These are phyloP conservation scores for Hypholoma sublateritium DNA, from an alignment of 768 basidiomycete species.

Conservation along the genomic window DNA sequence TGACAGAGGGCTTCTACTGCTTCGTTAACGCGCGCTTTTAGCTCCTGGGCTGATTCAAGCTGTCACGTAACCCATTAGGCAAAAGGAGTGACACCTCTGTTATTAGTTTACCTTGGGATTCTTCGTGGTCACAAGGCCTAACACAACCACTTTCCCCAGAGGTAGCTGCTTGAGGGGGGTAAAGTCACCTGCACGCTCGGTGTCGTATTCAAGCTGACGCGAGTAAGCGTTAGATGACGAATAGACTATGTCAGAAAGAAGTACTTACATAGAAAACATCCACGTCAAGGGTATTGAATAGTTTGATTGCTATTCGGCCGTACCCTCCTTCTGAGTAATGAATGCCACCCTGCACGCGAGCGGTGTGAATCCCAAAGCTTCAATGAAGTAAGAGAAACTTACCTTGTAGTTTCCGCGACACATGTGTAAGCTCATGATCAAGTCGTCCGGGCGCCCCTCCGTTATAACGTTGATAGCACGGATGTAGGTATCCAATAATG, in stretches of 20 bases:
- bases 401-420: conserved; percentile 58
- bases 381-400: conserved; percentile 11
- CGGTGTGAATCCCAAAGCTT: conserved; percentile 30
- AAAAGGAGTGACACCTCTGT: background rate
- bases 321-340: conserved; percentile 66
- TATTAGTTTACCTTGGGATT: conserved; percentile 33
- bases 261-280: conserved; percentile 49
- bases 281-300: conserved; percentile 60
- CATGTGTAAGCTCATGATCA: conserved; percentile 58
- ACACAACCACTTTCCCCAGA: conserved; percentile 42
- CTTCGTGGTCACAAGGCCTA: conserved; percentile 53
- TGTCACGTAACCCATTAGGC: conserved; percentile 13
- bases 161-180: conserved; percentile 54
- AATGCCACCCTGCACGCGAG: conserved; percentile 31
- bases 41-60: conserved; percentile 50
- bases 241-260: background rate
- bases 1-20: conserved; percentile 49
- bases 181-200: conserved; percentile 61
- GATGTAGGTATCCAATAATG: conserved; percentile 68
- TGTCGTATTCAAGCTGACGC: conserved; percentile 63
- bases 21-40: conserved; percentile 51
- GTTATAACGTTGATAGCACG: conserved; percentile 60
- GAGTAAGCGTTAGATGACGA: conserved; percentile 1
- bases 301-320: conserved; percentile 49
- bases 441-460: conserved; percentile 50